Evolutionary conservation across 495 filamentous ascomycete species (phyloP).

Genomic region (Neurospora sp.): DNA sequence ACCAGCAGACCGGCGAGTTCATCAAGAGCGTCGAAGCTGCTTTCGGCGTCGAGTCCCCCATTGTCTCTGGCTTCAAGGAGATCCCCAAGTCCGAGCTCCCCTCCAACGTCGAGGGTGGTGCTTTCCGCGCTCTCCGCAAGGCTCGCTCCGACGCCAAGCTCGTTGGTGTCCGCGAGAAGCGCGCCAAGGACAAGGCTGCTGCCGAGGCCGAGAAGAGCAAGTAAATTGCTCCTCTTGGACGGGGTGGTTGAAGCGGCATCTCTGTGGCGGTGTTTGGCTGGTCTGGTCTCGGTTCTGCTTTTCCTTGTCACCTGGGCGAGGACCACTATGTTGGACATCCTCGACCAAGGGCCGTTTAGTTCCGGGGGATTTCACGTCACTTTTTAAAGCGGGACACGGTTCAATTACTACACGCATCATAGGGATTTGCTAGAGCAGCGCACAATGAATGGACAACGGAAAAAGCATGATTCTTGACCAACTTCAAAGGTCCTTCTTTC

Average conservation of each 20-base stretch:
- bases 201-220: constrained; percentile 65
- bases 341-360: constrained; percentile 17
- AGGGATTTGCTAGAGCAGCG: constrained; percentile 29
- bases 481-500: constrained; percentile 1
- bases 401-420: constrained; percentile 25
- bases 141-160: constrained; percentile 77
- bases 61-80: constrained; percentile 55
- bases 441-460: constrained; percentile 26
- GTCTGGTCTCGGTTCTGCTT: constrained; percentile 36
- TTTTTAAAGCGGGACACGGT: constrained; percentile 13
- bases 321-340: constrained; percentile 12
- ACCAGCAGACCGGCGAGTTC: constrained; percentile 67
- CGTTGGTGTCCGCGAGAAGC: constrained; percentile 81
- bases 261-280: constrained; percentile 31
- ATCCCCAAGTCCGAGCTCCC: constrained; percentile 73
- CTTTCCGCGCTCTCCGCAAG: constrained; percentile 75
- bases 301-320: constrained; percentile 27
- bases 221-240: constrained; percentile 61
- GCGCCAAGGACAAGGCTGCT: constrained; percentile 86
- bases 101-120: constrained; percentile 64
- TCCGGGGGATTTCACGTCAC: constrained; percentile 16
- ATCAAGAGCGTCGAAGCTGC: constrained; percentile 40
- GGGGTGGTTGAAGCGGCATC: constrained; percentile 11
- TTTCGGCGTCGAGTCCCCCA: constrained; percentile 61
- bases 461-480: constrained; percentile 27